These are phyloP conservation scores for Xylaria scruposa DNA, from an alignment of 495 filamentous ascomycete species.

Conservation along the genomic window DNA sequence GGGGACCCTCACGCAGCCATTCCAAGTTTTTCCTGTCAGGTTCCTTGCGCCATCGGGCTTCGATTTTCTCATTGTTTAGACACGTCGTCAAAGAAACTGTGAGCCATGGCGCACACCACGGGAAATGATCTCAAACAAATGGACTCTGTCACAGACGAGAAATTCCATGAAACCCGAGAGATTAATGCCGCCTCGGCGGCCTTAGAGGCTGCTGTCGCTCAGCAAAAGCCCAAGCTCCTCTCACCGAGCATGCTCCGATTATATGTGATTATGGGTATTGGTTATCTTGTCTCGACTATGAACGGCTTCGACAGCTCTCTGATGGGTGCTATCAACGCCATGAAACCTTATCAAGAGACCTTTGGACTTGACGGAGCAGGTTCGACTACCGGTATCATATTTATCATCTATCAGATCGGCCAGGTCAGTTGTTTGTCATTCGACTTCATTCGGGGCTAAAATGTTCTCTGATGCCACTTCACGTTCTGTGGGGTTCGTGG, in stretches of 20 bases:
- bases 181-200: constrained; percentile 44
- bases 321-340: constrained; percentile 54
- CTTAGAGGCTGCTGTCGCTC: constrained; percentile 48
- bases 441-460: background rate
- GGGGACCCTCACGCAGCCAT: constrained; percentile 8
- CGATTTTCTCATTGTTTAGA: background rate
- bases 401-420: constrained; percentile 55
- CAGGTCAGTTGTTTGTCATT: constrained; percentile 29
- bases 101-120: constrained; percentile 44
- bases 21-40: background rate
- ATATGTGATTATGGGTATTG: constrained; percentile 50
- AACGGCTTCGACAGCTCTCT: constrained; percentile 54
- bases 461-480: background rate
- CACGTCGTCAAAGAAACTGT: constrained; percentile 28
- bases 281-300: constrained; percentile 56
- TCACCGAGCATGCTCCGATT: constrained; percentile 57
- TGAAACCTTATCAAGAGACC: constrained; percentile 50
- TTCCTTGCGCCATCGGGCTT: background rate
- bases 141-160: constrained; percentile 22
- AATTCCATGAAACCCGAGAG: constrained; percentile 21
- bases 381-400: constrained; percentile 39
- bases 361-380: constrained; percentile 48
- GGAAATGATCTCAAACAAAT: constrained; percentile 10
- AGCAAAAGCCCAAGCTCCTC: constrained; percentile 50
- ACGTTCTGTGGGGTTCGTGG: background rate